Base-by-base conservation (phyloP, 495 filamentous ascomycete genomes). In the Filosporella fistucella region DNA sequence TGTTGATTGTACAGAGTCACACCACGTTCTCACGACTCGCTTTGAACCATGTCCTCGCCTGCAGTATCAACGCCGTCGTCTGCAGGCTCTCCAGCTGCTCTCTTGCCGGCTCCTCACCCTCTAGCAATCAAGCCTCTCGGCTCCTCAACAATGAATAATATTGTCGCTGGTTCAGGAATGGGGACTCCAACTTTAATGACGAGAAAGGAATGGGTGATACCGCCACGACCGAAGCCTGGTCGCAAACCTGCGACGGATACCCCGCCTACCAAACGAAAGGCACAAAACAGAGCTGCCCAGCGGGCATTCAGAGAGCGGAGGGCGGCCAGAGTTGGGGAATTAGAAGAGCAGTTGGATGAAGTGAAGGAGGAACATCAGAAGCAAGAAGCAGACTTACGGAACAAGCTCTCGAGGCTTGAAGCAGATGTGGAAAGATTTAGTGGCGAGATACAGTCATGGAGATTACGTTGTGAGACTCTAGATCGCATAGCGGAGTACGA, bases 221-320 rank as follows among this genome's bases (percentile, higher is more conserved):
- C 89, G 23, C 89, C 89, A 41, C 78, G 88, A 38, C 89, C 89
- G 21, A 93, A 93, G 72, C 91, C 91, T n/a, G 91, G 90, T 28
- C 79, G 91, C 42, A 95, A 95, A 64, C 91, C 91, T 9, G 88
- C 90, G 17, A 91, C 85, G 12, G 89, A 96, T 58, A 89, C 87
- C 3, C 89, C 89, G 11, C 88, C 88, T 2, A 95, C 89, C 29
- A 93, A 95, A 62, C 81, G 91, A 47, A 94, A 95, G 66, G 88
- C 86, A 0, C 91, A 96, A 62, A 96, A 96, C 63, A 76, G 91
- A 32, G 87, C 86, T n/a, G 90, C 91, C 12, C 91, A 96, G 67
- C 74, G 90, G 49, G 88, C 87, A 2, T 95, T 95, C 60, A 76
- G 91, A n/a, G 91, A 96, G 63, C 71, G 89, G 26, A 71, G 89